These are phyloP conservation scores for Dalechampia spathulata DNA, from an alignment of 441 rosid genomes.

Conservation along the genomic window DNA sequence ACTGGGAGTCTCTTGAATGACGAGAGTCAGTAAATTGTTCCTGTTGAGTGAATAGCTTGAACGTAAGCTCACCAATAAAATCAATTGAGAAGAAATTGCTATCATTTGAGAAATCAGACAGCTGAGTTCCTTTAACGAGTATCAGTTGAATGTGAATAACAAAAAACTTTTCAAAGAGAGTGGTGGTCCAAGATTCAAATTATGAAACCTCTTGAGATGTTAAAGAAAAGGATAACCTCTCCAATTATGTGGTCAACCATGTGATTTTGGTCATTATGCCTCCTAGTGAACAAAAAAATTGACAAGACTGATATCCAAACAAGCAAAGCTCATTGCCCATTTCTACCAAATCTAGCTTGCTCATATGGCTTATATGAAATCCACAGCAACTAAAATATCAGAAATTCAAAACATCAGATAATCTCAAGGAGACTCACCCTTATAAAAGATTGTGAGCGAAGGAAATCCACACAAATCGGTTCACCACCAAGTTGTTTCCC, in stretches of 20 bases:
- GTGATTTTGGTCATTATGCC: too few species aligned
- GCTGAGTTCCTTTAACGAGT: neutral
- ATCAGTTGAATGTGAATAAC: too few species aligned
- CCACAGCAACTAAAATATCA: neutral
- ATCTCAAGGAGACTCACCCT: constrained; percentile 51
- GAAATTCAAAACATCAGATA: constrained; percentile 1
- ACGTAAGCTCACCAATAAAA: too few species aligned
- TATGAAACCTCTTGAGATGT: too few species aligned
- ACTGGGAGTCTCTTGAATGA: constrained; percentile 44
- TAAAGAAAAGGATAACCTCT: too few species aligned
- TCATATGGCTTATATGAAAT: too few species aligned
- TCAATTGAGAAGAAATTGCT: neutral
- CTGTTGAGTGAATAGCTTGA: constrained; percentile 39
- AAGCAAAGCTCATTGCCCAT: neutral
- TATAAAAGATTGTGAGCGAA: constrained; percentile 58
- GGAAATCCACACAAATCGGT: constrained; percentile 81
- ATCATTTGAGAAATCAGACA: neutral
- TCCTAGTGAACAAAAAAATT: neutral
- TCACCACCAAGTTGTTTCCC: constrained; percentile 78
- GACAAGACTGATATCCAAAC: neutral
- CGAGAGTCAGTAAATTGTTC: constrained; percentile 47
- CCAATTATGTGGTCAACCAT: too few species aligned
- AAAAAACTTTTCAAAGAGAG: too few species aligned
- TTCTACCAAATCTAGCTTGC: neutral
- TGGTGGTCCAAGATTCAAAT: too few species aligned